Base-by-base conservation (phyloP, 495 filamentous ascomycete genomes). In the Tuber calosporum region DNA sequence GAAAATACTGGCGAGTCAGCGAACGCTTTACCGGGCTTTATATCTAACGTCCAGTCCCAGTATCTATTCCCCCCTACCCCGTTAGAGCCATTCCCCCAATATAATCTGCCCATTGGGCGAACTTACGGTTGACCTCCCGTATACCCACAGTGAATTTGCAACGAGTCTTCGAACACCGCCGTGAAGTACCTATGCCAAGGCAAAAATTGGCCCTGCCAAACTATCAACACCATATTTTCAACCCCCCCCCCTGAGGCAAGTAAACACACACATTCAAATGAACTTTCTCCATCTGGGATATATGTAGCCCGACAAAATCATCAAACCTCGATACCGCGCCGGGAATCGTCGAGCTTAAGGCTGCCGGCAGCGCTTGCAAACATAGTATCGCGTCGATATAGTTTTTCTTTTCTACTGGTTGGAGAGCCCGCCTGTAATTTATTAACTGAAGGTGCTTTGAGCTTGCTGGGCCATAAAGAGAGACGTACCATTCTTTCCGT, bases 351-450 rank as follows among this genome's bases (percentile, higher is more conserved):
- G 69, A 66, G 48, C 74, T 78, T 20, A 82, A 80, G 26, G 80
- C 85, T 1, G 88, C 75, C 0, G 89, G 87, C 76, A 86, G 81
- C 13, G 72, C 76, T 73, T 88, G 85, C 0, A 93, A 79, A 76
- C 91, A 92, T 67, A 87, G 83, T 20, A 92, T 87, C 2, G 90
- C 88, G n/a, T 86, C 82, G 73, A 89, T 89, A 73, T 91, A 92
- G 15, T 82, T 84, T 67, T 84, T 88, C 80, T 86, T 86, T 79
- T 91, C 85, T 0, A 74, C 53, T 5, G 72, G 67, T n/a, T 76
- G 79, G 26, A 91, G 82, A 4, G 85, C 81, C 41, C 84, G 84
- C 87, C 89, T 78, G 45, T 88, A 69, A 67, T 34, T 81, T 83
- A 38, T 84, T n/a, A 9, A n/a, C 11, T 17, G 7, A 13, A 90